Percentiles rank a stretch among this genome's conserved stretches.
phyloP scores from a whole-genome alignment of 768 basidiomycete species.

The Trametes elegans region DNA sequence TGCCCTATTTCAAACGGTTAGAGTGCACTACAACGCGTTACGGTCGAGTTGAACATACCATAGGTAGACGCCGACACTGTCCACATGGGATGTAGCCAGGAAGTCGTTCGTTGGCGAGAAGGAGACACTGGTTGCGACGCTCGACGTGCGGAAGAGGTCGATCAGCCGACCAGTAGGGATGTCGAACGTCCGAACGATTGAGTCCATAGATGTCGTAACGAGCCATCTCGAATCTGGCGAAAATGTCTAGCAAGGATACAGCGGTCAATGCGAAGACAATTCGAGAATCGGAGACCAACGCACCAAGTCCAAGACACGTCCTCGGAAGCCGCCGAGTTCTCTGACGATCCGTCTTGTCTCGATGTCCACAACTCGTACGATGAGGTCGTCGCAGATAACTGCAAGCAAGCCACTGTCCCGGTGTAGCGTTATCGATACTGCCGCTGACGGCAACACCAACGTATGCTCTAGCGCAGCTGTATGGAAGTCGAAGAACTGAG shows the following conservation, averaged over 20 bases:
- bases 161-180: conserved; percentile 91
- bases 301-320: conserved; percentile 87
- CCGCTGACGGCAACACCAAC: conserved; percentile 62
- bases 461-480: conserved; percentile 71
- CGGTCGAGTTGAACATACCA: conserved; percentile 65
- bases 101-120: conserved; percentile 97
- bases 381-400: conserved; percentile 80
- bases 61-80: conserved; percentile 92
- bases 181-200: conserved; percentile 92
- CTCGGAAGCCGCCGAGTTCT: conserved; percentile 81
- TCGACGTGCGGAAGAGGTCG: conserved; percentile 85
- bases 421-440: conserved; percentile 73
- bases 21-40: background rate
- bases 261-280: background rate
- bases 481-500: conserved; percentile 96
- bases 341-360: conserved; percentile 87
- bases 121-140: conserved; percentile 83
- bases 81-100: conserved; percentile 91
- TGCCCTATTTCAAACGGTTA: conserved; percentile 53
- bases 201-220: conserved; percentile 83
- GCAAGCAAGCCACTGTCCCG: conserved; percentile 84
- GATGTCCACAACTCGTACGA: conserved; percentile 84
- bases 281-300: conserved; percentile 25
- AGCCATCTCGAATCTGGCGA: conserved; percentile 97
- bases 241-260: conserved; percentile 71